Conservation (phyloP, 2,329 filamentous ascomycete species). For the Talaromyces marneffei region DNA sequence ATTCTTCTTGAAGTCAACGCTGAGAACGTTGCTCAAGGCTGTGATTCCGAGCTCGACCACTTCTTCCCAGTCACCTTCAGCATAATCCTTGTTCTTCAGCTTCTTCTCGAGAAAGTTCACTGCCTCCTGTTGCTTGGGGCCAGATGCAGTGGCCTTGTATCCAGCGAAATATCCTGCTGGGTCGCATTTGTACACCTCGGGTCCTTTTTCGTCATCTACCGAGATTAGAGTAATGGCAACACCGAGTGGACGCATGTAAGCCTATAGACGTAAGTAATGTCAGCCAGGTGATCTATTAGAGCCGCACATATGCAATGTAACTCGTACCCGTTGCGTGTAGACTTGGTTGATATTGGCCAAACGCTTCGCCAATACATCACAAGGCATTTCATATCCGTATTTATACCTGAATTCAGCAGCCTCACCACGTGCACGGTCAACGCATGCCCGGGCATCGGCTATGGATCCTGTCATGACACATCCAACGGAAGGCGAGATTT, state of each 20-base stretch:
- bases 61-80: slow-evolving; percentile 90
- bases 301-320: slow-evolving; percentile 13
- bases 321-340: slow-evolving; percentile 84
- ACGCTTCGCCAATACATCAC: slow-evolving; percentile 91
- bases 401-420: slow-evolving; percentile 98
- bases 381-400: slow-evolving; percentile 98
- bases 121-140: slow-evolving; percentile 97
- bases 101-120: slow-evolving; percentile 99
- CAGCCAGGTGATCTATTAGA: background rate
- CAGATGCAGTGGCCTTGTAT: slow-evolving; percentile 96
- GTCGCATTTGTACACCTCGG: slow-evolving; percentile 97
- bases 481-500: slow-evolving; percentile 89
- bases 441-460: slow-evolving; percentile 89
- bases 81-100: slow-evolving; percentile 96
- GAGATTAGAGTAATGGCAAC: slow-evolving; percentile 94
- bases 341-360: slow-evolving; percentile 99
- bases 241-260: slow-evolving; percentile 96
- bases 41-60: slow-evolving; percentile 96
- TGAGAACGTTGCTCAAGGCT: slow-evolving; percentile 89
- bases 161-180: slow-evolving; percentile 96
- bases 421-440: slow-evolving; percentile 87
- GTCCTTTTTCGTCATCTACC: slow-evolving; percentile 83
- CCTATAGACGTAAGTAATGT: slow-evolving; percentile 43
- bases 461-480: slow-evolving; percentile 99
- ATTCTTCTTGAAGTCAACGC: slow-evolving; percentile 99